Base-by-base conservation (phyloP, 768 basidiomycete species). In the Sistotremastrum niveocremeum region DNA sequence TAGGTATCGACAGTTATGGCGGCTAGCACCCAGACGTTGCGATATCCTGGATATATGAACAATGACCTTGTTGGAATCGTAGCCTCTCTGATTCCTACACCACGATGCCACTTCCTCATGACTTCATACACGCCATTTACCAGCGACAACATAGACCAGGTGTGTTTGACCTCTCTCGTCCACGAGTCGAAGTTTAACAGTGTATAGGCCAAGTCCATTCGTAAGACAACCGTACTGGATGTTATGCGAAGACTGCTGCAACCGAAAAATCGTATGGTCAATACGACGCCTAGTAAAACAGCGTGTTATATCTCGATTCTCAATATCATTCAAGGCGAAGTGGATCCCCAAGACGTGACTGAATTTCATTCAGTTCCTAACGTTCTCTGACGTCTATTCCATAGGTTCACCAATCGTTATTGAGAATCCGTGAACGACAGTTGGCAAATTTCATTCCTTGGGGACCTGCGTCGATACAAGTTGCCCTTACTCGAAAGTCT, bases 31-130 rank as follows among this genome's bases (percentile, higher is more conserved):
- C 89, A 93, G 57, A 98, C 94, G 9, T 74, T 99, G 29, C 78
- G 94, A 56, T 99, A 95, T 65, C 94, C 94, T 0, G 88, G 90
- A 42, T 97, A 97, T 64, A 98, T 97, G 93, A 97, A 98, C 70
- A 99, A 97, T 56, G 94, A 99, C 58, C 77, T 98, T 35, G 93
- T 97, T 52, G 89, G 93, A 30, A 93, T 99, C 51, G 84, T 98
- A 46, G 91, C 94, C 5, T 90, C 88, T 10, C 75, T 99, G 44
- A 97, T 99, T 52, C 94, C 94, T 2, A 97, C 94, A 3, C 94
- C 94, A 30, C 75, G 93, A 42, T 97, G 93, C 59, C 94, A 99
- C 63, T 97, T 97, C 72, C 73, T 99, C 43, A 94, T 93, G 87
- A 98, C 95, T 7, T 90, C 90, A 9, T 99, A 98, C 57, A 99